Base-by-base conservation (phyloP, 2,329 filamentous ascomycete genomes). In the Sclerotinia sclerotiorum region DNA sequence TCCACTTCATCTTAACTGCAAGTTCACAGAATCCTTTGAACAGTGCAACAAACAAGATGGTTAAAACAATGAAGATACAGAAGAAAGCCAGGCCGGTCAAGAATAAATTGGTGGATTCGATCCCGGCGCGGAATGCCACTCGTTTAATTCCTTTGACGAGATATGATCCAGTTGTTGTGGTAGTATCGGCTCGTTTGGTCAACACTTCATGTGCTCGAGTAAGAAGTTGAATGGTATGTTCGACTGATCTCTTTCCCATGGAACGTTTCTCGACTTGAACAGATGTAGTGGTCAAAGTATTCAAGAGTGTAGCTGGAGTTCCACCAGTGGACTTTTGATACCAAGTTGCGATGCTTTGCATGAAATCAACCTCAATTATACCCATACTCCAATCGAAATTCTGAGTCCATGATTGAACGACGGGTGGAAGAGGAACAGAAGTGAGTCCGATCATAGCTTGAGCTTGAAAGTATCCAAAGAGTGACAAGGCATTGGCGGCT, bases 351-450 rank as follows among this genome's bases (percentile, higher is more conserved):
- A 97, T 91, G 60, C 84, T 84, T 81, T 98, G 93, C 81, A 97
- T 86, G 79, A 97, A 97, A n/a, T 83, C 84, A 54, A 97, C 85
- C 64, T 87, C 87, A 75, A 98, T 97, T 75, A 98, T 93, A 74
- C 94, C 94, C 92, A 98, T 95, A 76, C 90, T 96, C 94, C 94
- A 98, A 78, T 96, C 91, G 82, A 98, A 97, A 81, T 97, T 94
- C 81, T 97, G 94, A 1, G 94, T 97, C 94, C 94, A 98, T 0
- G 94, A 86, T 76, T 91, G 86, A 66, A 97, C 94, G 70, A 97
- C 91, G 0, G 94, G 94, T 13, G 94, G 94, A 66, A 97, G 85
- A 57, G 85, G 84, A 19, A 97, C 90, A 27, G 90, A 87, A 66
- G 90, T 92, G 80, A 97, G 89, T 72, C 94, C 94, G 75, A 97